Percentiles rank a stretch among this genome's conserved stretches.
These are phyloP conservation scores for Thoreauomyces humboldtii DNA, from an alignment of 192 early-diverging fungal genomes.

Conservation along the genomic window DNA sequence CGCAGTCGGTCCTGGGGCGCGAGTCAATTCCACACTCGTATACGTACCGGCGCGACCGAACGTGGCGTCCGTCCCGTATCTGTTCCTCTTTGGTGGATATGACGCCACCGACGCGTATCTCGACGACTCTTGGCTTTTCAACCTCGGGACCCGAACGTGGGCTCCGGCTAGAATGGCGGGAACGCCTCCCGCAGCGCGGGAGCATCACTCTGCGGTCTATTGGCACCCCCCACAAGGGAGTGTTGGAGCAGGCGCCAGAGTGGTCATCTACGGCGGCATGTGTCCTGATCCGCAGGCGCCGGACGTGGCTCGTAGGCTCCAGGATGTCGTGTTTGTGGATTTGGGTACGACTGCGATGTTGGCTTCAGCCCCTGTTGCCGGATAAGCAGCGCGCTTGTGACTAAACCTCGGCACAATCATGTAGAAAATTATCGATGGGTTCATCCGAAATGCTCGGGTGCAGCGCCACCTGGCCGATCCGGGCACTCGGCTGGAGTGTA, in stretches of 20 bases:
- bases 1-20: neutral
- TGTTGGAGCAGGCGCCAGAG: neutral
- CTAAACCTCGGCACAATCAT: neutral
- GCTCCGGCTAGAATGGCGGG: neutral
- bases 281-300: neutral
- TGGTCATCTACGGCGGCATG: constrained; percentile 25
- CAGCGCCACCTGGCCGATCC: constrained; percentile 10
- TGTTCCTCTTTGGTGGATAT: constrained; percentile 17
- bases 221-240: neutral
- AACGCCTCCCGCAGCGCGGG: constrained; percentile 3
- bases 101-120: neutral
- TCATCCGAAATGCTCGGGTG: neutral
- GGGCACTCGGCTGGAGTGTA: constrained; percentile 9
- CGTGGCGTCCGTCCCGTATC: neutral
- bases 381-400: neutral
- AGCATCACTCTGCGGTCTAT: constrained; percentile 20
- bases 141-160: constrained; percentile 4
- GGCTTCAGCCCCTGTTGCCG: neutral
- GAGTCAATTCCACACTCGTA: constrained; percentile 9
- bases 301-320: neutral
- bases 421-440: neutral
- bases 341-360: constrained; percentile 1
- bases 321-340: constrained; percentile 15
- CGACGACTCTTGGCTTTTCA: constrained; percentile 21
- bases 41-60: constrained; percentile 3